Percentiles rank a stretch among this genome's conserved stretches.
phyloP scores from a whole-genome alignment of 176 grass and related monocot species.

The Ananas comosus region DNA sequence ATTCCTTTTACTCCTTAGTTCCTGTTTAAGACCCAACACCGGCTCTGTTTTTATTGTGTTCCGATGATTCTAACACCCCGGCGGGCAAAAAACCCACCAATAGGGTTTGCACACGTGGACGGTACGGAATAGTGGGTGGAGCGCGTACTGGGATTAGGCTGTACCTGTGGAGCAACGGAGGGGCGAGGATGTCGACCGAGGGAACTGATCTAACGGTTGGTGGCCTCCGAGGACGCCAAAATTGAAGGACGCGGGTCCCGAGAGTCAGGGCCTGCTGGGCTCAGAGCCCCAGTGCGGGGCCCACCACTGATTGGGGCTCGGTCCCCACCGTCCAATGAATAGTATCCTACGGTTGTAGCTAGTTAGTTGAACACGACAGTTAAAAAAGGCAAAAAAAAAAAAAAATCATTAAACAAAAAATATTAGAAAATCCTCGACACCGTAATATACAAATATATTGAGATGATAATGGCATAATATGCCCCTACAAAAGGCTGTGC shows the following conservation, averaged over 20 bases:
- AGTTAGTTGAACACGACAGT: constrained; percentile 28
- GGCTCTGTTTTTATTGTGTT: background rate
- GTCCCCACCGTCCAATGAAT: background rate
- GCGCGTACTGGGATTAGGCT: background rate
- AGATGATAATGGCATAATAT: background rate
- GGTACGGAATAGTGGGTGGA: too few species aligned
- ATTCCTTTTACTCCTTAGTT: background rate
- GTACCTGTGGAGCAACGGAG: background rate
- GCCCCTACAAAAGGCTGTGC: background rate
- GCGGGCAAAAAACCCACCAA: background rate
- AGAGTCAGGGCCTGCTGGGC: background rate
- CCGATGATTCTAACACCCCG: constrained; percentile 15
- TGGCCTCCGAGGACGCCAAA: background rate
- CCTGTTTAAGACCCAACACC: constrained; percentile 20
- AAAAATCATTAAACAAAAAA: too few species aligned
- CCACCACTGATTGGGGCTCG: background rate
- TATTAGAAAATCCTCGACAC: too few species aligned
- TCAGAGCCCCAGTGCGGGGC: background rate
- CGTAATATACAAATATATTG: too few species aligned
- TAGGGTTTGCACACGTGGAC: background rate
- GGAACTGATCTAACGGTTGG: background rate
- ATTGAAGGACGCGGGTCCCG: background rate
- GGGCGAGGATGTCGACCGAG: background rate
- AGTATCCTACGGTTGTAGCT: constrained; percentile 10
- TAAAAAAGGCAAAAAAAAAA: constrained; percentile 10